Percentiles rank a stretch among this genome's conserved stretches.
These are phyloP conservation scores for Rubroshorea leprosula DNA, from an alignment of 345 rosid species.

Conservation along the genomic window DNA sequence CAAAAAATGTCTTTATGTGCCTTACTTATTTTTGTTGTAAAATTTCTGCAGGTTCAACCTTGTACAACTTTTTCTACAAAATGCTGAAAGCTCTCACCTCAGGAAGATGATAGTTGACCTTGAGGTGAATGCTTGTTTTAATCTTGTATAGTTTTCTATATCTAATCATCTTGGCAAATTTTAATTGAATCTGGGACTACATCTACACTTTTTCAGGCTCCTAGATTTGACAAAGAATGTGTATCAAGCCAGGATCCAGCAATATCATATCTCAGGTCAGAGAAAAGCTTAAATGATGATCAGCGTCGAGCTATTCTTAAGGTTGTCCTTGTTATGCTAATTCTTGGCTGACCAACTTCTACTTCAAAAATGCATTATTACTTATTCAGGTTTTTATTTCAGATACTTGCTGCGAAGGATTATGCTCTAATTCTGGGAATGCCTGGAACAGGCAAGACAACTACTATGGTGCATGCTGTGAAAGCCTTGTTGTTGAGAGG, in stretches of 20 bases:
- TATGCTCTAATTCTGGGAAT: slow-evolving; percentile 92
- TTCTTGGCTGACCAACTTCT: slow-evolving; percentile 3
- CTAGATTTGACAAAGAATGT: slow-evolving; percentile 89
- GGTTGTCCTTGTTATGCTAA: slow-evolving; percentile 38
- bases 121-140: slow-evolving; percentile 49
- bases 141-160: slow-evolving; percentile 15
- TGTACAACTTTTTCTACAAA: slow-evolving; percentile 68
- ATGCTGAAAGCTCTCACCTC: slow-evolving; percentile 54
- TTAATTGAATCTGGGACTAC: slow-evolving; percentile 7
- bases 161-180: slow-evolving; percentile 2
- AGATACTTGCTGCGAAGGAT: slow-evolving; percentile 93
- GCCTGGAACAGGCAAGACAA: slow-evolving; percentile 99
- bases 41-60: slow-evolving; percentile 74
- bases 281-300: slow-evolving; percentile 77
- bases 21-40: slow-evolving; percentile 13
- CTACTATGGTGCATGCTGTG: slow-evolving; percentile 95
- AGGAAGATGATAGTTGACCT: slow-evolving; percentile 89
- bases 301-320: slow-evolving; percentile 95
- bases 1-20: slow-evolving; percentile 9
- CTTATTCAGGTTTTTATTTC: slow-evolving; percentile 30
- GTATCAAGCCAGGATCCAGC: slow-evolving; percentile 96
- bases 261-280: slow-evolving; percentile 87
- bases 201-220: slow-evolving; percentile 47
- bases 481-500: slow-evolving; percentile 94
- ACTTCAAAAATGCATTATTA: slow-evolving; percentile 2